Conservation (phyloP, 2,329 filamentous ascomycete species). For the Microsporum audouinii region DNA sequence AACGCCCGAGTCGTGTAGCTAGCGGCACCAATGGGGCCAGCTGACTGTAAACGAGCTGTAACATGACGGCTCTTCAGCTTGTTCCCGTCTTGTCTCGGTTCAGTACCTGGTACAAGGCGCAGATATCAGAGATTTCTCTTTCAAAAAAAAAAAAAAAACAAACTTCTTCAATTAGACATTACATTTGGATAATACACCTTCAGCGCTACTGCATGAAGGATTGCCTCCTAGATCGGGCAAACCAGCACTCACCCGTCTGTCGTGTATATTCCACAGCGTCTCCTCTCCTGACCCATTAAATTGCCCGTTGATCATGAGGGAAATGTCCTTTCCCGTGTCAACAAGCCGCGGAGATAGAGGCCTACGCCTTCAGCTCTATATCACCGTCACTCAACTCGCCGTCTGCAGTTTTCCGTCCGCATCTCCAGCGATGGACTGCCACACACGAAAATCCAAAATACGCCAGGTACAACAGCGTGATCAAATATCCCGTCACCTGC, state of each 20-base stretch:
- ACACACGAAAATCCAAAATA: conserved; percentile 4
- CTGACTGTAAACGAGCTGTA: not conserved
- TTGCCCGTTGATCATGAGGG: not conserved
- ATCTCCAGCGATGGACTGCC: conserved; percentile 4
- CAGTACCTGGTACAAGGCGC: not conserved
- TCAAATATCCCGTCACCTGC: not conserved
- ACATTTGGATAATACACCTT: not conserved
- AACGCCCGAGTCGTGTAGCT: not conserved
- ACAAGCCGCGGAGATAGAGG: not conserved
- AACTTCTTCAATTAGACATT: not conserved
- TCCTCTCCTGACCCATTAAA: not conserved
- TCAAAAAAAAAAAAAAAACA: not conserved
- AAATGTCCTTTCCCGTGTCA: not conserved
- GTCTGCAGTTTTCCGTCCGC: not conserved
- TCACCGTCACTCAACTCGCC: not conserved
- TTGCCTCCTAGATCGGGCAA: not conserved
- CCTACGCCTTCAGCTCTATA: not conserved
- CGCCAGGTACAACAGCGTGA: conserved; percentile 7
- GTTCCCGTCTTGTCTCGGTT: not conserved
- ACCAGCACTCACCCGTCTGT: not conserved
- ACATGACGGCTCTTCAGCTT: not conserved
- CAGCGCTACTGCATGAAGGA: not conserved
- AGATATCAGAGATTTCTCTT: too few relatives aligned
- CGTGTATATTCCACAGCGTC: not conserved
- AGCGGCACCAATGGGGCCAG: not conserved